Percentiles rank a stretch among this genome's conserved stretches.
phyloP scores from a whole-genome alignment of 495 filamentous ascomycete species.

The Lasiosphaeria hispida region DNA sequence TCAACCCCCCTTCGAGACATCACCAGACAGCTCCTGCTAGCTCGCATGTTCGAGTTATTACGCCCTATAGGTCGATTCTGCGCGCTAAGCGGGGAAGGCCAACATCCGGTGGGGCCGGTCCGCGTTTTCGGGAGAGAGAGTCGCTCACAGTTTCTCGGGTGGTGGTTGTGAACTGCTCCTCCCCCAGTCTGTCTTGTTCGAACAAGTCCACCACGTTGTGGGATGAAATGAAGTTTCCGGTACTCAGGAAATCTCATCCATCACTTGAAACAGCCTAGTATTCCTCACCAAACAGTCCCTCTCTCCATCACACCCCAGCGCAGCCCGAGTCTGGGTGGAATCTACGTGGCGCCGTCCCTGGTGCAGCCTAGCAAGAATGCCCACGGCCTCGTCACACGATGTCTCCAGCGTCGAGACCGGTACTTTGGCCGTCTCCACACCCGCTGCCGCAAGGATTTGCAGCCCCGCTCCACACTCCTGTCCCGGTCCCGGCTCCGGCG shows the following conservation, averaged over 20 bases:
- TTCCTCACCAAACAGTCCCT: slow-evolving; percentile 25
- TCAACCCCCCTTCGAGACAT: too few species aligned
- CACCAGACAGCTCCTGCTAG: too few species aligned
- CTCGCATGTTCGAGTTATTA: too few species aligned
- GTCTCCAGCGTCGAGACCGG: slow-evolving; percentile 14
- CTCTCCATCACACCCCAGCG: slow-evolving; percentile 18
- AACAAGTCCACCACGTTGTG: too few species aligned
- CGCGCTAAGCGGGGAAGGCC: too few species aligned
- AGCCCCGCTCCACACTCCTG: not conserved
- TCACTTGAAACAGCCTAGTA: slow-evolving; percentile 23
- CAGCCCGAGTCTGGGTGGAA: not conserved
- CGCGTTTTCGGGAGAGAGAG: too few species aligned
- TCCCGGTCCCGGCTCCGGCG: not conserved
- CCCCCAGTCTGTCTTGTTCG: too few species aligned
- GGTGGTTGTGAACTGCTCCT: too few species aligned
- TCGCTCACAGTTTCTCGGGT: too few species aligned
- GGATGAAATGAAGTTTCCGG: too few species aligned
- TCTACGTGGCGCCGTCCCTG: slow-evolving; percentile 18
- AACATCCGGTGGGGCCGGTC: too few species aligned
- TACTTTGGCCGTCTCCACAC: not conserved
- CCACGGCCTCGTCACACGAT: slow-evolving; percentile 25
- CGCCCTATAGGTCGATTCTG: too few species aligned
- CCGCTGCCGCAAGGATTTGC: not conserved
- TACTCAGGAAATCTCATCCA: slow-evolving; percentile 20
- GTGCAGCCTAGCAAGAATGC: slow-evolving; percentile 23